Evolutionary conservation across 129 eudicot species (phyloP), one percentile per base, ranked within the genome.

Genomic region (Scalesia atractyloides): DNA sequence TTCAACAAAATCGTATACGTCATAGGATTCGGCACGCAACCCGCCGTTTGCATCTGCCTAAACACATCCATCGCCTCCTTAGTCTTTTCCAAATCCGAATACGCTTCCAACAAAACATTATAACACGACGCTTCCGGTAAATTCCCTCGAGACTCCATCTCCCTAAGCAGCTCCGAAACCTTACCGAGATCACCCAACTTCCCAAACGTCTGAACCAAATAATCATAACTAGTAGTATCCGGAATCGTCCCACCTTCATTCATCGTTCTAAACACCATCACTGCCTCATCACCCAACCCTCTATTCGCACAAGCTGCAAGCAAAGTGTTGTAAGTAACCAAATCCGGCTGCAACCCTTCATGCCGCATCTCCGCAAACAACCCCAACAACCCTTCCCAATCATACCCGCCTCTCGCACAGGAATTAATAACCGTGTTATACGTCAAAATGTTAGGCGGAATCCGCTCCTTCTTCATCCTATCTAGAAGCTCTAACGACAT

Each of bases 241-340:
- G 98, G 98, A 60, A 87, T 85, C 53, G 89, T 73, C 64, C 98
- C 98, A 13, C 97, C 86, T 57, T 93, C 97, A 37, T 84, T 93
- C 98, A 93, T 93, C 1, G 97, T 93, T 86, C 96, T 87, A 66
- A 93, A 93, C 64, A 87, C 96, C 98, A 93, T 93, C 60, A 84
- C 92, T 2, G 96, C 98, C 79, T 93, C 98, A 66, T 93, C 96
- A 9, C 90, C 90, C 58, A 93, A 78, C 15, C 88, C 90, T 75
- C 97, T 82, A 79, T 22, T 84, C 50, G 96, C 87, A 84, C 98
- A 93, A 57, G 98, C 88, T 57, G 95, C 83, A 79, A 93, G 87
- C 77, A 93, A 71, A 20, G 96, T 87, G 60, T 93, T 93, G 58
- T 93, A 93, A n/a, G 98, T 93, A 17, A 93, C 96, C 53, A 93